Evolutionary conservation across 2,329 filamentous ascomycete genomes (phyloP).

Genomic region (Coleophoma crateriformis): DNA sequence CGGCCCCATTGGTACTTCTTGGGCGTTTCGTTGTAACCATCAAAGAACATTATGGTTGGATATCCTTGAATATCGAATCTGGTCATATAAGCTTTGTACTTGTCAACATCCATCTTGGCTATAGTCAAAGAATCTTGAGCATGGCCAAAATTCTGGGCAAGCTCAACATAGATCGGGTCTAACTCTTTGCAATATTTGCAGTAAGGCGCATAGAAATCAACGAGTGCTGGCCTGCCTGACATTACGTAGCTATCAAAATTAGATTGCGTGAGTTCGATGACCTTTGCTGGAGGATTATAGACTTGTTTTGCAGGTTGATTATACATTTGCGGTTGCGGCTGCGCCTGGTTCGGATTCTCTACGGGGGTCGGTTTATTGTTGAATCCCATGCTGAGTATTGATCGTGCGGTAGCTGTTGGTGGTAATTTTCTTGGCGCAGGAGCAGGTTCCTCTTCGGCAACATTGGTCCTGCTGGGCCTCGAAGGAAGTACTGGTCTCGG

Average conservation of each 20-base stretch:
- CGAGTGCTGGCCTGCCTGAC: conserved; percentile 86
- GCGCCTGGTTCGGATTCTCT: conserved; percentile 13
- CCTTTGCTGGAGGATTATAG: conserved; percentile 27
- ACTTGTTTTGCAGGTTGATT: conserved; percentile 6
- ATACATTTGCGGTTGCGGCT: conserved; percentile 8
- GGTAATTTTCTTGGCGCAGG: conserved; percentile 16
- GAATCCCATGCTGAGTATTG: conserved; percentile 20
- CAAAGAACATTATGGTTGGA: conserved; percentile 95
- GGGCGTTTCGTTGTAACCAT: conserved; percentile 14
- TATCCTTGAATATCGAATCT: conserved; percentile 75
- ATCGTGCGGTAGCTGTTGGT: conserved; percentile 13
- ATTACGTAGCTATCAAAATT: conserved; percentile 90
- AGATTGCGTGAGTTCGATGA: conserved; percentile 76
- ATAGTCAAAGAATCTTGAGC: conserved; percentile 73
- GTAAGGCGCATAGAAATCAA: conserved; percentile 98
- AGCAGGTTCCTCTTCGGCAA: conserved; percentile 5
- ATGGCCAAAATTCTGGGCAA: conserved; percentile 69
- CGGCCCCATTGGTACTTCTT: conserved; percentile 14
- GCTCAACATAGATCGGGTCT: conserved; percentile 79
- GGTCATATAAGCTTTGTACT: conserved; percentile 67
- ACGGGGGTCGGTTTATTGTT: conserved; percentile 11
- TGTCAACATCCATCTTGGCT: conserved; percentile 90
- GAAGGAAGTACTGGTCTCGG: conserved; percentile 23
- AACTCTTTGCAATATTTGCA: conserved; percentile 94
- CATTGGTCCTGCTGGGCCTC: conserved; percentile 2